Conservation (phyloP, 441 rosid genomes). For the Euphorbia celastroides region DNA sequence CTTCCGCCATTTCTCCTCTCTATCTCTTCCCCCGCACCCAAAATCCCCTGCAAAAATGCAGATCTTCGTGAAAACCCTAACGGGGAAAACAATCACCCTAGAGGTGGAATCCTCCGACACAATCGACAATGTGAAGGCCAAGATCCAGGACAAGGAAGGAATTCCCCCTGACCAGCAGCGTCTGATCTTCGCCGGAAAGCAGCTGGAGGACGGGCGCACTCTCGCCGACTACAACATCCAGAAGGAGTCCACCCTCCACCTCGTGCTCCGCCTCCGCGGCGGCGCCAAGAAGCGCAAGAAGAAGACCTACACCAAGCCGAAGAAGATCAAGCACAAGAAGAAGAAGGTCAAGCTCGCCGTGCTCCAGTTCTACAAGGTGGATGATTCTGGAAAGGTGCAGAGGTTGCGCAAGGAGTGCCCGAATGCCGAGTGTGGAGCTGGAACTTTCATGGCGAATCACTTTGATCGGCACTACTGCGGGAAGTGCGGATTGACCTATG, state of each 20-base stretch:
- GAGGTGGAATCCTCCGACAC: conserved; percentile 90
- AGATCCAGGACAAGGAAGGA: conserved; percentile 90
- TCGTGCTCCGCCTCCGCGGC: conserved; percentile 78
- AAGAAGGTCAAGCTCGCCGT: conserved; percentile 90
- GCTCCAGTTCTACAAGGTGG: conserved; percentile 73
- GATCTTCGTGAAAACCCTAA: conserved; percentile 90
- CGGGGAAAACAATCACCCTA: conserved; percentile 82
- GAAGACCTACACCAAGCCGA: conserved; percentile 92
- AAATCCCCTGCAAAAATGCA: conserved; percentile 36
- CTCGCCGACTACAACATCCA: conserved; percentile 86
- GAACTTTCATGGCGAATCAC: conserved; percentile 86
- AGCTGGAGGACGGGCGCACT: conserved; percentile 85
- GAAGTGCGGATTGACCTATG: conserved; percentile 82
- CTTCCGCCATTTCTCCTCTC: not conserved
- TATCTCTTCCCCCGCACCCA: not conserved
- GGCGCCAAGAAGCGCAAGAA: conserved; percentile 95
- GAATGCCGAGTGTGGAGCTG: conserved; percentile 75
- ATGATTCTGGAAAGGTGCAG: conserved; percentile 71
- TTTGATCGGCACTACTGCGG: conserved; percentile 87
- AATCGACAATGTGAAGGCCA: conserved; percentile 82
- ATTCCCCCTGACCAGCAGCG: conserved; percentile 88
- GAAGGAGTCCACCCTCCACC: conserved; percentile 79
- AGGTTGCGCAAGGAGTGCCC: conserved; percentile 85
- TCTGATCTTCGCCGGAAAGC: conserved; percentile 81
- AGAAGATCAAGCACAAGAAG: conserved; percentile 88